phyloP scores from a whole-genome alignment of 768 basidiomycete genomes.

The Daedaleopsis nitida region DNA sequence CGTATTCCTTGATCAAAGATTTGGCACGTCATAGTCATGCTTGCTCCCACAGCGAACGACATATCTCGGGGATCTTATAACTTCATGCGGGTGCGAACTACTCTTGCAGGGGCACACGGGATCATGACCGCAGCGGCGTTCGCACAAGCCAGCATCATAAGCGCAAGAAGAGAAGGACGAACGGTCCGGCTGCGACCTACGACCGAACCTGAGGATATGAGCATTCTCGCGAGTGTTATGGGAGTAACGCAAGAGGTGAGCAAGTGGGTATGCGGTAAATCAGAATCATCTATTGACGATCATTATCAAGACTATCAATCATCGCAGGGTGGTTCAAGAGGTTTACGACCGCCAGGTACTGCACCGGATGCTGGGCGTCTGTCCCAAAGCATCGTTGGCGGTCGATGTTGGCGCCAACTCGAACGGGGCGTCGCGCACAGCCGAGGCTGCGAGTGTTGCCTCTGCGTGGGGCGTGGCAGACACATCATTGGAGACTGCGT shows the following conservation, averaged over 20 bases:
- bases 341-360: constrained; percentile 61
- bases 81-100: constrained; percentile 77
- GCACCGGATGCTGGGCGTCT: constrained; percentile 59
- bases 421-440: constrained; percentile 14
- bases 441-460: constrained; percentile 30
- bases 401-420: not conserved
- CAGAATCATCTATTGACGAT: constrained; percentile 12
- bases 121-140: constrained; percentile 80
- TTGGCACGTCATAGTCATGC: not conserved
- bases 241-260: constrained; percentile 83
- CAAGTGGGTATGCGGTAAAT: constrained; percentile 1
- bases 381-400: constrained; percentile 18
- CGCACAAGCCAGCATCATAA: constrained; percentile 61
- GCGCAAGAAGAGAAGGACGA: constrained; percentile 53
- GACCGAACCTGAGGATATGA: constrained; percentile 63
- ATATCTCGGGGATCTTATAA: constrained; percentile 88
- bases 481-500: constrained; percentile 30
- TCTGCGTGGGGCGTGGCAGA: constrained; percentile 46
- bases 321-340: constrained; percentile 68
- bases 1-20: not conserved
- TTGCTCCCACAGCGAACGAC: constrained; percentile 71
- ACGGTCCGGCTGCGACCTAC: constrained; percentile 45
- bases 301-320: constrained; percentile 64
- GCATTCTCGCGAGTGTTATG: constrained; percentile 78
- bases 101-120: constrained; percentile 78